phyloP scores from a whole-genome alignment of 495 filamentous ascomycete genomes.

The Neurospora sp. region DNA sequence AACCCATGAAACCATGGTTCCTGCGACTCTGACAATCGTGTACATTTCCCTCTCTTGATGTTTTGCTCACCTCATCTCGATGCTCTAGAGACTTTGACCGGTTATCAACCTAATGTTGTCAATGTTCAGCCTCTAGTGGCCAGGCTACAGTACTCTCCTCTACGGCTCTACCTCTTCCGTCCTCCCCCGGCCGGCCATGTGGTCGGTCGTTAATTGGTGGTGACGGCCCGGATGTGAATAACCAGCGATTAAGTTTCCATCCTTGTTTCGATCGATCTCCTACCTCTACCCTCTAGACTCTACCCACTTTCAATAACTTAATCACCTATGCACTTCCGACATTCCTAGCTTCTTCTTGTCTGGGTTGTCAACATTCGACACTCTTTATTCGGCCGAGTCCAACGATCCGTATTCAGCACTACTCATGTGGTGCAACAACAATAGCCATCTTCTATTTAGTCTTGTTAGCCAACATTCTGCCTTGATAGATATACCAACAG shows the following conservation, averaged over 20 bases:
- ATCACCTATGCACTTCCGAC: neutral
- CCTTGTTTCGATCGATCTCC: neutral
- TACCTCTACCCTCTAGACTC: neutral
- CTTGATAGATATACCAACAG: neutral
- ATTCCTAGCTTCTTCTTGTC: neutral
- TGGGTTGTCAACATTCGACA: neutral
- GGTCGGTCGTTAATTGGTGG: neutral
- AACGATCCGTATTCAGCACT: neutral
- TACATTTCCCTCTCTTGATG: neutral
- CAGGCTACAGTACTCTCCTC: neutral
- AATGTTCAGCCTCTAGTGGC: neutral
- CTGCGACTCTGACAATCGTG: neutral
- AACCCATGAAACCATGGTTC: neutral
- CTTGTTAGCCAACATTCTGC: neutral
- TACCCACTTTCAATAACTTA: neutral
- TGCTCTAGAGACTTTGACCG: neutral
- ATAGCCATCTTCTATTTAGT: neutral
- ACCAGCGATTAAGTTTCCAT: neutral
- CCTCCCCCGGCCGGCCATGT: neutral
- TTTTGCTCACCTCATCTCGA: neutral
- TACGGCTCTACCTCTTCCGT: neutral
- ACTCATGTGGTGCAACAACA: neutral
- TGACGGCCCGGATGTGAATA: neutral
- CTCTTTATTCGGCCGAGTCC: neutral
- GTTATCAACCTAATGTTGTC: neutral